Conservation (phyloP, 176 grass and related monocot genomes). For the Avena atlantica region DNA sequence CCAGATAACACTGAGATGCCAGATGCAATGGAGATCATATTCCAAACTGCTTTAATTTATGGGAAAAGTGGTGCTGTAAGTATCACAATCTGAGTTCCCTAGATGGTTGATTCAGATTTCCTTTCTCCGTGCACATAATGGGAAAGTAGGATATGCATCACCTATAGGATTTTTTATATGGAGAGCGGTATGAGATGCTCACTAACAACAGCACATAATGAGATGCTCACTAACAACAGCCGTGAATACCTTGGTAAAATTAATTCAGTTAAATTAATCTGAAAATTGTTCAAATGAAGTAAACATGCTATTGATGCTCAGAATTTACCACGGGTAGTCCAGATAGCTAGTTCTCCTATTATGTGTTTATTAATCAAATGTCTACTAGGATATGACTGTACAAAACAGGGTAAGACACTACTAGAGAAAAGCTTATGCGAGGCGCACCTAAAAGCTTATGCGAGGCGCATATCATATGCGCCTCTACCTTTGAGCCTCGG, state of each 20-base stretch:
- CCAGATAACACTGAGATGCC: conserved; percentile 74
- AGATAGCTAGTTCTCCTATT: not conserved
- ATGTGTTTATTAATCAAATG: not conserved
- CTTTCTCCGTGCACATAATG: conserved; percentile 9
- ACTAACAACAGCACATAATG: not conserved
- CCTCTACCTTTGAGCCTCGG: too few relatives aligned
- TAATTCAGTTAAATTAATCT: conserved; percentile 1
- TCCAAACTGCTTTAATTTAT: conserved; percentile 66
- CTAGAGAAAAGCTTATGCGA: too few relatives aligned
- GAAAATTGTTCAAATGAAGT: not conserved
- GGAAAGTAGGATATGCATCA: conserved; percentile 1
- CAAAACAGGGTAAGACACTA: not conserved
- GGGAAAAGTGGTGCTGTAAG: conserved; percentile 71
- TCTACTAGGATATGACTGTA: not conserved
- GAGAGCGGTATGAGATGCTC: not conserved
- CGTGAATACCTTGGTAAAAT: not conserved
- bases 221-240: not conserved
- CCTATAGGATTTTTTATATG: not conserved
- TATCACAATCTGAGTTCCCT: conserved; percentile 24
- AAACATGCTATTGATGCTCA: not conserved
- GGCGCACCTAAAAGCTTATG: too few relatives aligned
- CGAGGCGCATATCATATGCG: too few relatives aligned
- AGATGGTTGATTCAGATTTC: not conserved
- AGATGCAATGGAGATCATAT: conserved; percentile 79
- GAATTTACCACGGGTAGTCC: not conserved